Percentiles rank a stretch among this genome's conserved stretches.
phyloP scores from a whole-genome alignment of 192 early-diverging fungal species.

The Backusella circina region DNA sequence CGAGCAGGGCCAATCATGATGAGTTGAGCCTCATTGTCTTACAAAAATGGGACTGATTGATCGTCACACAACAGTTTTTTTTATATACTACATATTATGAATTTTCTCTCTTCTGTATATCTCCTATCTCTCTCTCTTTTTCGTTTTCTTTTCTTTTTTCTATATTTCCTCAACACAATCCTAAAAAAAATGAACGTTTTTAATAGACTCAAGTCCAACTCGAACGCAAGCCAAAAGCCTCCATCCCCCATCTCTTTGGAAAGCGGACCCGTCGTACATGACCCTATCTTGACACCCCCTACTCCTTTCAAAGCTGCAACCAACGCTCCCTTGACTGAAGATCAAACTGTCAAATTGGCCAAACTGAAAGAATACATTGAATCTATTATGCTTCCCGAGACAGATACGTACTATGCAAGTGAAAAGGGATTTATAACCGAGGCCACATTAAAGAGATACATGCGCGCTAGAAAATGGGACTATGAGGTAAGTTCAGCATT shows the following conservation, averaged over 20 bases:
- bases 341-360: slow-evolving; percentile 19
- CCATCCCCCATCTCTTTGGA: neutral
- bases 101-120: neutral
- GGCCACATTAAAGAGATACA: slow-evolving; percentile 33
- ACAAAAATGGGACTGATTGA: neutral
- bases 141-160: neutral
- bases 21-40: neutral
- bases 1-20: neutral
- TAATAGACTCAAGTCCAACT: slow-evolving; percentile 9
- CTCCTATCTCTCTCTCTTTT: neutral
- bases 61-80: neutral
- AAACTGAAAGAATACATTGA: slow-evolving; percentile 20
- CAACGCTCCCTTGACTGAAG: slow-evolving; percentile 17
- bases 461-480: slow-evolving; percentile 41
- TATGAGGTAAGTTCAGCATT: slow-evolving; percentile 17
- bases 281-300: slow-evolving; percentile 28
- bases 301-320: slow-evolving; percentile 1
- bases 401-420: slow-evolving; percentile 28
- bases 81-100: neutral
- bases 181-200: slow-evolving; percentile 7
- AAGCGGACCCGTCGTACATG: slow-evolving; percentile 7
- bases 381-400: slow-evolving; percentile 16
- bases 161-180: neutral
- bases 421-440: slow-evolving; percentile 36
- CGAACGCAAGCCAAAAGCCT: neutral